Evolutionary conservation across 345 rosid genomes (phyloP).

Genomic region (Moricandia moricandioides): DNA sequence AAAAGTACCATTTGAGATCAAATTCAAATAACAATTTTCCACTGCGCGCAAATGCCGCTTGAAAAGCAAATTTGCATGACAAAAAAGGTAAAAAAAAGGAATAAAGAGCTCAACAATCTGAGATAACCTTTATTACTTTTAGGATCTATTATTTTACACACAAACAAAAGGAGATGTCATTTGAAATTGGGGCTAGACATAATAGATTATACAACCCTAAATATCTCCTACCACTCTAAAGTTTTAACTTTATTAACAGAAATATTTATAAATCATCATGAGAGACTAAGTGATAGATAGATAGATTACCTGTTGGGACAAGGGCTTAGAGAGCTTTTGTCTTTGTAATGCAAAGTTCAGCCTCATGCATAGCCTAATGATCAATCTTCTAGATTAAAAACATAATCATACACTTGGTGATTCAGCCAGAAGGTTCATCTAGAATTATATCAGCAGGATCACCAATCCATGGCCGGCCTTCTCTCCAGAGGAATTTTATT

Average conservation of each 20-base stretch:
- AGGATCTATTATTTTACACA: too few relatives aligned
- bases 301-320: slow-evolving; percentile 31
- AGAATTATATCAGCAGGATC: slow-evolving; percentile 92
- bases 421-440: slow-evolving; percentile 45
- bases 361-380: slow-evolving; percentile 13
- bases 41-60: too few relatives aligned
- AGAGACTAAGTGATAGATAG: neutral
- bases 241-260: slow-evolving; percentile 37
- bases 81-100: too few relatives aligned
- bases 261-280: slow-evolving; percentile 32
- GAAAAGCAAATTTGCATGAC: too few relatives aligned
- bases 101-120: too few relatives aligned
- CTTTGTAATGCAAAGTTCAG: slow-evolving; percentile 23
- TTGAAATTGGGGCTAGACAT: neutral
- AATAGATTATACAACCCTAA: slow-evolving; percentile 31
- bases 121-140: too few relatives aligned
- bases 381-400: slow-evolving; percentile 29
- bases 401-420: slow-evolving; percentile 14
- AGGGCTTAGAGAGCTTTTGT: slow-evolving; percentile 28
- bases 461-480: slow-evolving; percentile 94
- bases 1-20: too few relatives aligned
- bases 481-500: slow-evolving; percentile 92
- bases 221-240: slow-evolving; percentile 37
- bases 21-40: too few relatives aligned
- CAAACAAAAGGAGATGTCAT: too few relatives aligned